These are phyloP conservation scores for Phytophthora kernoviae DNA, from an alignment of 352 stramenopile species.

Conservation along the genomic window DNA sequence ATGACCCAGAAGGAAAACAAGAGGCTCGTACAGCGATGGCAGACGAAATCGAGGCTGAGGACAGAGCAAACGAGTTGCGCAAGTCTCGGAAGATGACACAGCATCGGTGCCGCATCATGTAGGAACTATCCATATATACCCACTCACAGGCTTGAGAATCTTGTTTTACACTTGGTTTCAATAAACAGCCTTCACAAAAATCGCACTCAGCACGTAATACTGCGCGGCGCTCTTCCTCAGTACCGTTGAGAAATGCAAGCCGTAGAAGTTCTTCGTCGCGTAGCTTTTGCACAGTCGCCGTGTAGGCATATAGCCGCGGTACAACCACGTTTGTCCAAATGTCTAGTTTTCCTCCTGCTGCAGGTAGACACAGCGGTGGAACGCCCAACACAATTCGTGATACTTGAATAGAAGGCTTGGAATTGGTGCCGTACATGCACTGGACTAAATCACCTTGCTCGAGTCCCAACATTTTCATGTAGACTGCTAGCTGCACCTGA, in stretches of 20 bases:
- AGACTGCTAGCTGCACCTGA: constrained; percentile 79
- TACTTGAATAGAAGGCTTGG: constrained; percentile 48
- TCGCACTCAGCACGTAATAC: constrained; percentile 59
- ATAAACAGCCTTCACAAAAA: constrained; percentile 49
- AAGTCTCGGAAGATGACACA: constrained; percentile 34
- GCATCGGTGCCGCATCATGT: constrained; percentile 45
- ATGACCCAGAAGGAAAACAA: constrained; percentile 21
- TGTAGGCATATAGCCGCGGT: constrained; percentile 63
- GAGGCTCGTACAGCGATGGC: constrained; percentile 71
- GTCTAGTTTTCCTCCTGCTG: constrained; percentile 18
- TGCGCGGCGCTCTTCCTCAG: constrained; percentile 39
- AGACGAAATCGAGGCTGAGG: constrained; percentile 81
- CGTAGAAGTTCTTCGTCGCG: constrained; percentile 55
- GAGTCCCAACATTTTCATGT: constrained; percentile 82
- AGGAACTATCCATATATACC: constrained; percentile 1
- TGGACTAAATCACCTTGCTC: constrained; percentile 71
- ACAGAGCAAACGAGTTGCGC: constrained; percentile 52
- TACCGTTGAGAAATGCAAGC: constrained; percentile 69
- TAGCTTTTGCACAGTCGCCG: constrained; percentile 49
- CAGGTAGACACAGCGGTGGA: constrained; percentile 42
- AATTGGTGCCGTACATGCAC: constrained; percentile 54
- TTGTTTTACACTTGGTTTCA: constrained; percentile 3
- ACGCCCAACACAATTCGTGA: constrained; percentile 54
- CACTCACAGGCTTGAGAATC: not conserved
- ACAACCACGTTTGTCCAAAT: constrained; percentile 71